phyloP scores from a whole-genome alignment of 129 eudicot genomes.

The Saussurea involucrata region DNA sequence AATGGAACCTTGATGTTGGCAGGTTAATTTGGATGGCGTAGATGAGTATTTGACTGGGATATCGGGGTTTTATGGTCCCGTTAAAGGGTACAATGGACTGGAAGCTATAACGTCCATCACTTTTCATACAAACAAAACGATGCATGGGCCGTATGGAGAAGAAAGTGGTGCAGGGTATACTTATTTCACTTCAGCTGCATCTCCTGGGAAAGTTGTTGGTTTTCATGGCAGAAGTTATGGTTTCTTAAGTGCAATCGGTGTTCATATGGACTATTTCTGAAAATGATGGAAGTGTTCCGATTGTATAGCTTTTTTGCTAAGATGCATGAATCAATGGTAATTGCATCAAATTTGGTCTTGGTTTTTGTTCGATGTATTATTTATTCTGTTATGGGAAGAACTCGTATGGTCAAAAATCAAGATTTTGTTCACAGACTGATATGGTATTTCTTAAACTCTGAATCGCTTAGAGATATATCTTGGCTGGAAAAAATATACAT shows the following conservation, averaged over 20 bases:
- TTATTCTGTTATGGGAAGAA: background rate
- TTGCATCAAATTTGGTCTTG: background rate
- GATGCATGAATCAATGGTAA: background rate
- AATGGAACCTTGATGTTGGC: background rate
- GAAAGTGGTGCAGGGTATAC: background rate
- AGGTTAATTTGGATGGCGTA: constrained; percentile 9
- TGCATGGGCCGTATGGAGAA: constrained; percentile 9
- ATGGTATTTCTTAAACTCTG: too few species aligned
- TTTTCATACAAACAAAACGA: constrained; percentile 1
- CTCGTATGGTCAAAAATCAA: background rate
- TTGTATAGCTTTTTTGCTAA: background rate
- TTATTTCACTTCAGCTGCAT: background rate
- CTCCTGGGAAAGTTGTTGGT: constrained; percentile 17
- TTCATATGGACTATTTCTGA: constrained; percentile 19
- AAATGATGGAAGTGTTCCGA: background rate
- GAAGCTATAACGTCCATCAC: constrained; percentile 1
- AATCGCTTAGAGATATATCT: too few species aligned
- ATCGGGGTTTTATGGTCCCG: constrained; percentile 6
- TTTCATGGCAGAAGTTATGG: constrained; percentile 11
- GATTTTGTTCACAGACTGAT: background rate
- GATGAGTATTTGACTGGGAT: background rate
- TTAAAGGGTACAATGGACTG: background rate
- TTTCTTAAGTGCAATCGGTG: constrained; percentile 11
- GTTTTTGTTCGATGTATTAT: background rate
- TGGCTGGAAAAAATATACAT: too few species aligned